These are phyloP conservation scores for Paecilomyces niveus DNA, from an alignment of 2,329 filamentous ascomycete genomes.

Conservation along the genomic window DNA sequence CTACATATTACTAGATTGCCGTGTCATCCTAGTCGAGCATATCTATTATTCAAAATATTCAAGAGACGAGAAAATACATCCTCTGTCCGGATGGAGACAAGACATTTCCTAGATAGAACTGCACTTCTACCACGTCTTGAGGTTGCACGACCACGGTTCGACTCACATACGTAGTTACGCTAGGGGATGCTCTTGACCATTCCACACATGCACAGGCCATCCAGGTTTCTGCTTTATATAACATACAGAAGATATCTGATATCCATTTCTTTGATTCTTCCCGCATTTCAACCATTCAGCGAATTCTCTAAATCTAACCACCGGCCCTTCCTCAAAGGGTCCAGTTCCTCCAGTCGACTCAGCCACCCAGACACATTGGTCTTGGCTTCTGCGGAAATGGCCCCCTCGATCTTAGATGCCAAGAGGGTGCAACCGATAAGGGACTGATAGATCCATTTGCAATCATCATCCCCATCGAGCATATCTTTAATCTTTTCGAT, in stretches of 20 bases:
- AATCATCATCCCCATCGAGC: conserved; percentile 59
- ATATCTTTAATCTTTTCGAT: conserved; percentile 66
- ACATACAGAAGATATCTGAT: neutral
- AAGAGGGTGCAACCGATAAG: conserved; percentile 67
- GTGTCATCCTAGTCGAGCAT: neutral
- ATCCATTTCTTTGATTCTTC: conserved; percentile 11
- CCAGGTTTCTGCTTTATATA: neutral
- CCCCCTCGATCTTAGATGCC: conserved; percentile 44
- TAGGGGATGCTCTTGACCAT: neutral
- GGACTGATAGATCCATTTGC: conserved; percentile 86
- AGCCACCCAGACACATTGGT: conserved; percentile 53
- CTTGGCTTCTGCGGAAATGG: conserved; percentile 36
- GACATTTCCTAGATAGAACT: no score
- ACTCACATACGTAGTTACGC: neutral
- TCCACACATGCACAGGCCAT: neutral
- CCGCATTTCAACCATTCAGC: conserved; percentile 14
- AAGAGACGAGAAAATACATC: no score
- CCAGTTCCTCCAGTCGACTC: conserved; percentile 57
- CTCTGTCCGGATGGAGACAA: no score
- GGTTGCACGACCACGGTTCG: neutral
- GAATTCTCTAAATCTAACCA: conserved; percentile 63
- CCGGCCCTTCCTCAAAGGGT: conserved; percentile 65
- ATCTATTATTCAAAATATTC: neutral
- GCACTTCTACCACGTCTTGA: neutral
- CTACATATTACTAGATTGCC: neutral